phyloP scores from a whole-genome alignment of 2,329 filamentous ascomycete species.

The Aspergillus ochraceus region DNA sequence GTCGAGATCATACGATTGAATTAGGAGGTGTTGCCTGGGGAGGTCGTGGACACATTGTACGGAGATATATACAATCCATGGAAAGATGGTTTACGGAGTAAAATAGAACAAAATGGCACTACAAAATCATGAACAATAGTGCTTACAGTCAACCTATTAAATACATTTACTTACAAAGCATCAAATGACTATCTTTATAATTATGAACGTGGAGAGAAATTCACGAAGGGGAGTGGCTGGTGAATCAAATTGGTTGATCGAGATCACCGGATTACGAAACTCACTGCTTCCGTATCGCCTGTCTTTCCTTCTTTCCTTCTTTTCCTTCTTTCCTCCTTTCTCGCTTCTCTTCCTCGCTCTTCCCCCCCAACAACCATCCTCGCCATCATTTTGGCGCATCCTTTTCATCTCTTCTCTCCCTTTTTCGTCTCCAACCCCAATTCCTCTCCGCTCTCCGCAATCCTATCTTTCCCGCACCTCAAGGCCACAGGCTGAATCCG shows the following conservation, averaged over 20 bases:
- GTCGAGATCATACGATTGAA: too few relatives aligned
- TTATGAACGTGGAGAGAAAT: not conserved
- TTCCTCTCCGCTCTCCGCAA: not conserved
- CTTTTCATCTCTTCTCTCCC: not conserved
- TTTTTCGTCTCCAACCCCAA: not conserved
- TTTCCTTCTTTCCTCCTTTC: slow-evolving; percentile 8
- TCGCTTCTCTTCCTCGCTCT: slow-evolving; percentile 7
- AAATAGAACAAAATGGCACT: too few relatives aligned
- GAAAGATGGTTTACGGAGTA: too few relatives aligned
- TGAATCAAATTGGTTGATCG: not conserved
- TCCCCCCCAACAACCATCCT: not conserved
- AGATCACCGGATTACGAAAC: slow-evolving; percentile 5
- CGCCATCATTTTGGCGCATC: not conserved
- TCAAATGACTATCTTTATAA: too few relatives aligned
- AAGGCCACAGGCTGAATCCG: not conserved
- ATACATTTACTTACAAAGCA: too few relatives aligned
- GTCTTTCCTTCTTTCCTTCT: slow-evolving; percentile 9
- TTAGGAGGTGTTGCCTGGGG: too few relatives aligned
- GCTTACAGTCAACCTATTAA: too few relatives aligned
- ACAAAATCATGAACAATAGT: too few relatives aligned
- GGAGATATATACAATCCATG: too few relatives aligned
- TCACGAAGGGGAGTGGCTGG: not conserved
- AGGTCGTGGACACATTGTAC: too few relatives aligned
- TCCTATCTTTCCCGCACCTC: not conserved
- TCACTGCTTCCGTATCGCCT: slow-evolving; percentile 7